Evolutionary conservation across 2,329 filamentous ascomycete genomes (phyloP).

Genomic region (Chaetomium sp.): DNA sequence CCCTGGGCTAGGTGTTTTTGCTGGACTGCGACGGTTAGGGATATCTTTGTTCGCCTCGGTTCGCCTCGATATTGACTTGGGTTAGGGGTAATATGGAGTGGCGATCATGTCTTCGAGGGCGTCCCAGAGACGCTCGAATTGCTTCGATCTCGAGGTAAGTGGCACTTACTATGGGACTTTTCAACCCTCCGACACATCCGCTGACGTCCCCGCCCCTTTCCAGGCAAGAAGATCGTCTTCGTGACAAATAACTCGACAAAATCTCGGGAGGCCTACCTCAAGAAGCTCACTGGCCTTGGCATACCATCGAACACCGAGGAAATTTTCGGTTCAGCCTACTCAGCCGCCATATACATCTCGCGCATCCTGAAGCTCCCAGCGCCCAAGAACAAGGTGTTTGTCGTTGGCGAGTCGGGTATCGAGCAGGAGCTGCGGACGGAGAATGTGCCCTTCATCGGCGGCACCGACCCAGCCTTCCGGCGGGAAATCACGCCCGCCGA

Average conservation of each 20-base stretch:
- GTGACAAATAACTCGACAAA: slow-evolving; percentile 99
- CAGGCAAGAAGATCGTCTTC: slow-evolving; percentile 88
- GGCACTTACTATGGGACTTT: too few relatives aligned
- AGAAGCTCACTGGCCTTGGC: slow-evolving; percentile 76
- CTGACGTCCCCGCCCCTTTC: slow-evolving; percentile 2
- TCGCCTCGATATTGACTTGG: slow-evolving; percentile 8
- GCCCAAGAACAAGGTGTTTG: slow-evolving; percentile 87
- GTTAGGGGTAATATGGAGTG: slow-evolving; percentile 90
- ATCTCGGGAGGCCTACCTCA: slow-evolving; percentile 83
- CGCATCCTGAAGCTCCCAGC: slow-evolving; percentile 76
- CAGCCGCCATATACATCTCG: slow-evolving; percentile 89
- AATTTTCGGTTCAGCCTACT: slow-evolving; percentile 94
- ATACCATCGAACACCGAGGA: slow-evolving; percentile 80
- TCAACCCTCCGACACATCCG: background rate
- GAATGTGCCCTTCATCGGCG: slow-evolving; percentile 72
- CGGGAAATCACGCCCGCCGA: slow-evolving; percentile 76
- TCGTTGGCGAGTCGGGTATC: slow-evolving; percentile 85
- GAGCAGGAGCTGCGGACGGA: slow-evolving; percentile 82
- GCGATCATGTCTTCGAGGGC: slow-evolving; percentile 80
- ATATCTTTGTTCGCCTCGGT: background rate
- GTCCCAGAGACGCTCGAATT: slow-evolving; percentile 80
- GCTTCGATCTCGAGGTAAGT: slow-evolving; percentile 69
- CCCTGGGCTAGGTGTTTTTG: slow-evolving; percentile 63
- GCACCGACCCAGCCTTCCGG: slow-evolving; percentile 71
- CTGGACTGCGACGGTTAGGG: slow-evolving; percentile 92